A percentile compares a stretch with the other conserved stretches of the same genome.
Conservation (phyloP, 306 rosid species). For the Alnus rubra region DNA sequence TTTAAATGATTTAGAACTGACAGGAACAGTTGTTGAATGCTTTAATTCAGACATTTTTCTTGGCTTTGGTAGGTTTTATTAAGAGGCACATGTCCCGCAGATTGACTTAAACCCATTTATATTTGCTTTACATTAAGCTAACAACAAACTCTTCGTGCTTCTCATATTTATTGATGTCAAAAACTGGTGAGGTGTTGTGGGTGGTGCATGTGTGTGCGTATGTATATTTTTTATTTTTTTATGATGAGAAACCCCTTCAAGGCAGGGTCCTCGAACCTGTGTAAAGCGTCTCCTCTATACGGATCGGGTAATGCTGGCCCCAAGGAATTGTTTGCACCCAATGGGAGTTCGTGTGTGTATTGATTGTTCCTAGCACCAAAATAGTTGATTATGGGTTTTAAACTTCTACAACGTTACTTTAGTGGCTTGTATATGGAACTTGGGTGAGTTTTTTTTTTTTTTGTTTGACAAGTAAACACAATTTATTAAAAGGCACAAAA, state of each 20-base stretch:
- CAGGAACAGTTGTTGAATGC: not conserved
- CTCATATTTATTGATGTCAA: not conserved
- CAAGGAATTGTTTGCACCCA: too few species aligned
- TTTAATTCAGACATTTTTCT: not conserved
- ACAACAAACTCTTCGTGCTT: not conserved
- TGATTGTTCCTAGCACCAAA: not conserved
- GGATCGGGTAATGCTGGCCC: too few species aligned
- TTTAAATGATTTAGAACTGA: not conserved
- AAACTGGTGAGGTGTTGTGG: not conserved
- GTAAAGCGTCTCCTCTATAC: too few species aligned
- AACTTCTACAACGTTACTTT: not conserved
- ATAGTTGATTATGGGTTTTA: not conserved
- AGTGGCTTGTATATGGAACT: not conserved
- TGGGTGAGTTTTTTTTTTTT: not conserved
- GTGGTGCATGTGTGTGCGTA: too few species aligned
- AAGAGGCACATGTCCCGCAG: not conserved
- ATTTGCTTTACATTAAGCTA: not conserved
- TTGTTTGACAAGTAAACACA: too few species aligned
- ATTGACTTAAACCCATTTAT: not conserved
- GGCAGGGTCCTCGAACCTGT: too few species aligned
- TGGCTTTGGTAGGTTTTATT: not conserved
- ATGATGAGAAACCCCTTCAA: too few species aligned
- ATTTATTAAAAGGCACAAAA: too few species aligned
- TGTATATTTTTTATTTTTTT: too few species aligned
- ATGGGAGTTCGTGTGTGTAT: too few species aligned